Evolutionary conservation across 176 grass and related monocot species (phyloP).

Genomic region (Melocanna baccifera): DNA sequence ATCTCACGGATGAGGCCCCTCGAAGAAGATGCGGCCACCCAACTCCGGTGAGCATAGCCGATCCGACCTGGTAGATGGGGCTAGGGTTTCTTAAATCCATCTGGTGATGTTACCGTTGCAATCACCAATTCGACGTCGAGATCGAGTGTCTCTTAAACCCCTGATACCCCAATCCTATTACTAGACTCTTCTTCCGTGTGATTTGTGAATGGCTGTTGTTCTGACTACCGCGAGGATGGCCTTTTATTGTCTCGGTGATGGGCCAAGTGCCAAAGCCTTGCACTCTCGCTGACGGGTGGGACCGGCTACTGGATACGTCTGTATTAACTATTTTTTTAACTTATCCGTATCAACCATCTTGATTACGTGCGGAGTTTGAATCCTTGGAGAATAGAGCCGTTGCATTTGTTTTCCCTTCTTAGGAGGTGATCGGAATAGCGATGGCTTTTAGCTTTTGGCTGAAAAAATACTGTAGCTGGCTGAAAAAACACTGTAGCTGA

Average conservation of each 20-base stretch:
- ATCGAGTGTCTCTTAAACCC: background rate
- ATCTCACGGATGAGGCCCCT: background rate
- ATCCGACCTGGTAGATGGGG: background rate
- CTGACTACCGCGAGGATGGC: background rate
- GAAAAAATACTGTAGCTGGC: no score
- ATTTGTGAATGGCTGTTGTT: background rate
- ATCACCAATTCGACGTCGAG: background rate
- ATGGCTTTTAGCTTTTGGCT: no score
- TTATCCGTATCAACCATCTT: background rate
- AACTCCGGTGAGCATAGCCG: background rate
- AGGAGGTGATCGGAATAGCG: no score
- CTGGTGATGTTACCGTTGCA: background rate
- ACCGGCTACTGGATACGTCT: background rate
- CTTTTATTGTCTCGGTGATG: background rate
- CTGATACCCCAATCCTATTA: no score
- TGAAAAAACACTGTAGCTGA: no score
- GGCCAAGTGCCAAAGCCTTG: background rate
- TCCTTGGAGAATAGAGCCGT: background rate
- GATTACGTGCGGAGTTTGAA: background rate
- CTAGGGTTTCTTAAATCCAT: background rate
- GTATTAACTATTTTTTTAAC: background rate
- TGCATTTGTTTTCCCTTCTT: background rate
- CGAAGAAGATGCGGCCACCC: background rate
- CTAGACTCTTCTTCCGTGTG: background rate
- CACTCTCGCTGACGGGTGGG: background rate